Percentiles rank a stretch among this genome's conserved stretches.
Evolutionary conservation across 2,329 filamentous ascomycete species (phyloP).

Genomic region (Penicillium paneum): DNA sequence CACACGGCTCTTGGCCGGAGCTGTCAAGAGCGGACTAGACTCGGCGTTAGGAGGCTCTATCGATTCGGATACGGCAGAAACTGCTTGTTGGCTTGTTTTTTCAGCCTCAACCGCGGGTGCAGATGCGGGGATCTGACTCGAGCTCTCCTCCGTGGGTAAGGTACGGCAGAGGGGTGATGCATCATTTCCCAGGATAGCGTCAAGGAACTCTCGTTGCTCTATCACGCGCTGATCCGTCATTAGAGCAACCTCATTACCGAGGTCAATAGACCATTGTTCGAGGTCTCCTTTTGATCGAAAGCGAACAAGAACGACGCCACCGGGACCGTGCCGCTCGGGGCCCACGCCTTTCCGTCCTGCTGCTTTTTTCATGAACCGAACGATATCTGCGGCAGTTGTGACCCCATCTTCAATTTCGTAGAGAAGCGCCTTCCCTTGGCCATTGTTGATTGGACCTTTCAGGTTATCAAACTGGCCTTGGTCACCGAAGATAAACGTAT

Average conservation of each 20-base stretch:
- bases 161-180: conserved; percentile 67
- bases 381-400: conserved; percentile 71
- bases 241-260: conserved; percentile 67
- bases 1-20: conserved; percentile 25
- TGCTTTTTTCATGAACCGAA: conserved; percentile 70
- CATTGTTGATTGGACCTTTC: conserved; percentile 69
- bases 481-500: conserved; percentile 85
- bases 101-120: not conserved
- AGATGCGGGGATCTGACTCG: conserved; percentile 19
- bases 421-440: conserved; percentile 75
- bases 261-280: conserved; percentile 65
- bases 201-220: conserved; percentile 86
- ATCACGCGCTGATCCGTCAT: conserved; percentile 77
- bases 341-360: conserved; percentile 71
- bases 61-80: not conserved
- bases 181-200: conserved; percentile 81
- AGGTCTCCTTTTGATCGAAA: conserved; percentile 60
- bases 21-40: conserved; percentile 1
- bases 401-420: conserved; percentile 59
- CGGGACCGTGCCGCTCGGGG: conserved; percentile 61
- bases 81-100: not conserved
- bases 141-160: conserved; percentile 54
- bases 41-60: not conserved
- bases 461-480: conserved; percentile 71
- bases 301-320: conserved; percentile 71